These are phyloP conservation scores for Penicillium fuscoglaucum DNA, from an alignment of 2,329 filamentous ascomycete species.

Conservation along the genomic window DNA sequence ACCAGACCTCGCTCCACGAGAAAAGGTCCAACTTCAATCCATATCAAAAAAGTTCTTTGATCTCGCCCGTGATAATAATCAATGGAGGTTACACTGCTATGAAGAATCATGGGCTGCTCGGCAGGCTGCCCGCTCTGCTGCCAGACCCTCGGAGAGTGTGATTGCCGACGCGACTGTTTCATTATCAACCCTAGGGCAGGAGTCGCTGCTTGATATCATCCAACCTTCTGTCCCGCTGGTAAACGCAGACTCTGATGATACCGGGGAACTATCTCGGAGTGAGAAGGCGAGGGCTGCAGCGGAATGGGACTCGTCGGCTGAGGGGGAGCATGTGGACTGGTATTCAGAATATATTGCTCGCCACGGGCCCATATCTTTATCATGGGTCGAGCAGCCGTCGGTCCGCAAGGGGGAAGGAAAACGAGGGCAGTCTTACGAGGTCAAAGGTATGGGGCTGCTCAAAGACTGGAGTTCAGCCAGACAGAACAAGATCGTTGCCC, in stretches of 20 bases:
- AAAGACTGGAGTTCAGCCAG: slow-evolving; percentile 54
- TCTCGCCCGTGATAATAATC: slow-evolving; percentile 69
- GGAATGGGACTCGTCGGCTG: slow-evolving; percentile 81
- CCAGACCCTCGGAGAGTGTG: slow-evolving; percentile 48
- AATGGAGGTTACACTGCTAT: slow-evolving; percentile 78
- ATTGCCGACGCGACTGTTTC: slow-evolving; percentile 42
- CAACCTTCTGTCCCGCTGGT: slow-evolving; percentile 23
- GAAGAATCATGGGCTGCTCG: slow-evolving; percentile 66
- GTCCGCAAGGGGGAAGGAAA: slow-evolving; percentile 37
- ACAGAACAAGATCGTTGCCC: slow-evolving; percentile 67
- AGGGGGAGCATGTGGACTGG: slow-evolving; percentile 72
- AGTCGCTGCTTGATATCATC: slow-evolving; percentile 37
- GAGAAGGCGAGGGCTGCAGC: slow-evolving; percentile 46
- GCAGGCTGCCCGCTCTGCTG: slow-evolving; percentile 32
- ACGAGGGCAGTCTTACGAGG: slow-evolving; percentile 56
- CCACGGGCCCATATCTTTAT: slow-evolving; percentile 69
- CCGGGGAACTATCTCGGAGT: slow-evolving; percentile 23
- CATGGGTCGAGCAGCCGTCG: slow-evolving; percentile 70
- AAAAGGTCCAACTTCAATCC: slow-evolving; percentile 68
- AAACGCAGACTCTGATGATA: background rate
- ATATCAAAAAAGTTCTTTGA: slow-evolving; percentile 66
- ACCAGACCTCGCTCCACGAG: slow-evolving; percentile 61
- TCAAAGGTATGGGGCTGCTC: slow-evolving; percentile 71
- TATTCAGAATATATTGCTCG: slow-evolving; percentile 87
- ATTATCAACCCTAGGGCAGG: slow-evolving; percentile 35